Evolutionary conservation across 306 rosid genomes (phyloP).

Genomic region (Fagus crenata): DNA sequence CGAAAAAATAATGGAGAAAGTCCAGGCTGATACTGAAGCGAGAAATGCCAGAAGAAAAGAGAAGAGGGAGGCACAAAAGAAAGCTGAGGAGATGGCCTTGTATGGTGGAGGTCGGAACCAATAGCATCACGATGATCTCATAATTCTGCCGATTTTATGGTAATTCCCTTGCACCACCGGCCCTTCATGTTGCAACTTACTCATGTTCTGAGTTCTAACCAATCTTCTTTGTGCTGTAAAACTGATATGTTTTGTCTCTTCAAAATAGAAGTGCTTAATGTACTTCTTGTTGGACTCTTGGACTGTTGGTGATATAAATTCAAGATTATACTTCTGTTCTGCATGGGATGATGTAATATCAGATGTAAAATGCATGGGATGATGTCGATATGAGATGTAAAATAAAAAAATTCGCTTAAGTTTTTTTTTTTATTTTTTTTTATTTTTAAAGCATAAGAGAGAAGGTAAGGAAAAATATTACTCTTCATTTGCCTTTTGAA

Average conservation of each 20-base stretch:
- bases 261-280: background rate
- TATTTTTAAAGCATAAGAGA: no score
- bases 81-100: conserved; percentile 19
- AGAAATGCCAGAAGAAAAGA: conserved; percentile 31
- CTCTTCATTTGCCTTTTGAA: no score
- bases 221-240: background rate
- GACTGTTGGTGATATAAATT: background rate
- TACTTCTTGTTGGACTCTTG: background rate
- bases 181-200: background rate
- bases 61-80: conserved; percentile 35
- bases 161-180: background rate
- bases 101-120: conserved; percentile 9
- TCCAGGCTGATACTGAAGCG: conserved; percentile 9
- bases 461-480: no score
- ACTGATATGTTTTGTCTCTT: background rate
- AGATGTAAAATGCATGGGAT: background rate
- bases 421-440: background rate
- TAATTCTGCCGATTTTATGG: background rate
- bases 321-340: background rate
- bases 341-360: background rate
- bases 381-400: no score
- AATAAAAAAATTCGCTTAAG: no score
- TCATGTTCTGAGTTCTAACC: background rate
- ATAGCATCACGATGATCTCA: background rate
- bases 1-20: conserved; percentile 37